These are phyloP conservation scores for Aspergillus sp. DNA, from an alignment of 2,329 filamentous ascomycete species.

Conservation along the genomic window DNA sequence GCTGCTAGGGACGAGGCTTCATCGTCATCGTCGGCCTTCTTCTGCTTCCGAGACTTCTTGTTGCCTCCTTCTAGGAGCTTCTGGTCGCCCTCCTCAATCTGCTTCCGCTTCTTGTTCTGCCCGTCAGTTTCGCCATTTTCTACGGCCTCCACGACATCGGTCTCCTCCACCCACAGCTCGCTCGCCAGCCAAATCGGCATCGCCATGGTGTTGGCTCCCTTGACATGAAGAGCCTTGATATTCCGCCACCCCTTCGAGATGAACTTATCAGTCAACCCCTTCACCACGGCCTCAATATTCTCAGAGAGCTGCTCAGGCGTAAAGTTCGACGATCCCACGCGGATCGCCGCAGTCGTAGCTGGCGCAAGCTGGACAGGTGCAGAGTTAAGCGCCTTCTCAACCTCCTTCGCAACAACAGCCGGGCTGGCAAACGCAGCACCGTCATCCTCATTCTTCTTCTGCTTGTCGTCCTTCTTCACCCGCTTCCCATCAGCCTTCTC, in stretches of 20 bases:
- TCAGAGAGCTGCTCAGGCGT: conserved; percentile 72
- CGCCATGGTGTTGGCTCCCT: conserved; percentile 82
- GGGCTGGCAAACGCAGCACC: conserved; percentile 56
- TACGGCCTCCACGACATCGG: conserved; percentile 64
- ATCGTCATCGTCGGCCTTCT: conserved; percentile 39
- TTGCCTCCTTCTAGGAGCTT: conserved; percentile 30
- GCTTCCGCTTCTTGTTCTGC: conserved; percentile 59
- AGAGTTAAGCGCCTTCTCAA: conserved; percentile 72
- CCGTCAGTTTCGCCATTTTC: conserved; percentile 33
- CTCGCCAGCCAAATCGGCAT: conserved; percentile 93
- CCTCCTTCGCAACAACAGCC: conserved; percentile 72
- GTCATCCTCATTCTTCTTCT: conserved; percentile 45
- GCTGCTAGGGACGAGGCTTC: conserved; percentile 34
- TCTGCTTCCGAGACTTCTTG: conserved; percentile 44
- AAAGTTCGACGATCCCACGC: conserved; percentile 75
- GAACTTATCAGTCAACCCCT: conserved; percentile 71
- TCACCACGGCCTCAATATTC: conserved; percentile 73
- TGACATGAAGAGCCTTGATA: conserved; percentile 81
- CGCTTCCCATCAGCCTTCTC: conserved; percentile 61
- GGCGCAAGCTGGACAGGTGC: conserved; percentile 79
- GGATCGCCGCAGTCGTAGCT: conserved; percentile 75
- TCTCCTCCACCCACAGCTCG: conserved; percentile 82
- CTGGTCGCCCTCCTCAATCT: conserved; percentile 29
- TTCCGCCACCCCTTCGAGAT: conserved; percentile 87
- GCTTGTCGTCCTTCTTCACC: conserved; percentile 57